Evolutionary conservation across 495 filamentous ascomycete genomes (phyloP).

Genomic region (Tuber borchii): DNA sequence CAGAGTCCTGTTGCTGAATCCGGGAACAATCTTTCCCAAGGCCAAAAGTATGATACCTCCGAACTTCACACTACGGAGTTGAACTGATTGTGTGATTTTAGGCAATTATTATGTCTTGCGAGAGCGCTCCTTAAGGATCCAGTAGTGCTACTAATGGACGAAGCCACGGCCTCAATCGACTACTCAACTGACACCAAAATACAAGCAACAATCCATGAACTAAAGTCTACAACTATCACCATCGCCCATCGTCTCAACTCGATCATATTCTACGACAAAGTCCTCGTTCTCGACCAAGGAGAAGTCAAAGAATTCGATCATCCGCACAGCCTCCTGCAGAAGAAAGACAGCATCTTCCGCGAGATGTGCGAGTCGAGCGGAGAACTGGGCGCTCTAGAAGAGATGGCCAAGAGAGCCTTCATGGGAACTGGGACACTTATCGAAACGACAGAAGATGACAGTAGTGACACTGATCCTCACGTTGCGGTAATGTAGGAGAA

Average conservation of each 20-base stretch:
- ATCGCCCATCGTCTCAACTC: slow-evolving; percentile 97
- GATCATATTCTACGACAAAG: slow-evolving; percentile 96
- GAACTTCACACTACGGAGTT: not conserved
- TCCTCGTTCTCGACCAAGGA: slow-evolving; percentile 91
- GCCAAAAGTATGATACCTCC: slow-evolving; percentile 51
- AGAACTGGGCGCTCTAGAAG: slow-evolving; percentile 64
- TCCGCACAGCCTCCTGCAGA: slow-evolving; percentile 69
- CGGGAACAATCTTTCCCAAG: slow-evolving; percentile 92
- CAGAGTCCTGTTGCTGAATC: slow-evolving; percentile 81
- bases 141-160: slow-evolving; percentile 94
- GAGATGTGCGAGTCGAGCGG: slow-evolving; percentile 95
- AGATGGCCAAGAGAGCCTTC: slow-evolving; percentile 69
- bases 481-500: not conserved
- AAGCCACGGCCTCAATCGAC: slow-evolving; percentile 97
- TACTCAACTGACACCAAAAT: slow-evolving; percentile 94
- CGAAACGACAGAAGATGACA: slow-evolving; percentile 9
- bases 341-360: slow-evolving; percentile 64
- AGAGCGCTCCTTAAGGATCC: slow-evolving; percentile 87
- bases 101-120: slow-evolving; percentile 87
- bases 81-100: slow-evolving; percentile 44
- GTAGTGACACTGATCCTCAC: not conserved
- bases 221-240: slow-evolving; percentile 89
- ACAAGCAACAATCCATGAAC: slow-evolving; percentile 85
- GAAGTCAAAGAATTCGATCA: slow-evolving; percentile 80
- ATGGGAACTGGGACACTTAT: slow-evolving; percentile 28